phyloP scores from a whole-genome alignment of 108 stramenopile species.

The Cyclostephanos invisitatus region DNA sequence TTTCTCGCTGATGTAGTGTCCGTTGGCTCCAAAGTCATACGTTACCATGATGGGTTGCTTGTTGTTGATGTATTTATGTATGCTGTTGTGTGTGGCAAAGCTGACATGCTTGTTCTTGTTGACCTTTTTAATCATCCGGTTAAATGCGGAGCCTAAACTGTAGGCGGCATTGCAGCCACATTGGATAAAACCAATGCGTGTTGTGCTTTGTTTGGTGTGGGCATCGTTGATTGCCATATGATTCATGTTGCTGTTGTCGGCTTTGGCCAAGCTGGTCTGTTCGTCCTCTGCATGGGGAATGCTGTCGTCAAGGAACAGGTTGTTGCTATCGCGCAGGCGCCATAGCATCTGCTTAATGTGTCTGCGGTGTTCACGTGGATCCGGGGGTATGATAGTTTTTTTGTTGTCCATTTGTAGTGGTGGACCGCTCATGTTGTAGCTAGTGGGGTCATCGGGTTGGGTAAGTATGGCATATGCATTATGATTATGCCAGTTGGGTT shows the following conservation, averaged over 20 bases:
- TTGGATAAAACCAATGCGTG: not conserved
- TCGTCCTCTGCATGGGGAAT: slow-evolving; percentile 7
- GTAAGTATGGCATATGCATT: no score
- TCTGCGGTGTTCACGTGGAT: not conserved
- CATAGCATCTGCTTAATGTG: slow-evolving; percentile 4
- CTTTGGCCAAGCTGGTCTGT: slow-evolving; percentile 4
- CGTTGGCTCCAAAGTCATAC: slow-evolving; percentile 20
- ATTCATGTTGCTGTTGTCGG: not conserved
- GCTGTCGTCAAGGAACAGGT: slow-evolving; percentile 12
- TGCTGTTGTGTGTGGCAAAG: no score
- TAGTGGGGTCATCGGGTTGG: no score
- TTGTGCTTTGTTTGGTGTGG: slow-evolving; percentile 3
- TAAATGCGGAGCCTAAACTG: not conserved
- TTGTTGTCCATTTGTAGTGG: no score
- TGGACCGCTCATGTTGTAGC: no score
- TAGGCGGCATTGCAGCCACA: slow-evolving; percentile 3
- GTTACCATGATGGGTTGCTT: slow-evolving; percentile 14
- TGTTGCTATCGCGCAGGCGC: not conserved
- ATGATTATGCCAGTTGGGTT: no score
- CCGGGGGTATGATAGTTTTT: no score
- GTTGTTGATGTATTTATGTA: no score
- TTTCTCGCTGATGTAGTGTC: slow-evolving; percentile 20
- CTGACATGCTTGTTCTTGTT: not conserved
- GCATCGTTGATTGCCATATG: not conserved
- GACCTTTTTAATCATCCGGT: not conserved